A percentile compares a stretch with the other conserved stretches of the same genome.
phyloP scores from a whole-genome alignment of 805 yeast genomes.

The Yarrowia hollandica region DNA sequence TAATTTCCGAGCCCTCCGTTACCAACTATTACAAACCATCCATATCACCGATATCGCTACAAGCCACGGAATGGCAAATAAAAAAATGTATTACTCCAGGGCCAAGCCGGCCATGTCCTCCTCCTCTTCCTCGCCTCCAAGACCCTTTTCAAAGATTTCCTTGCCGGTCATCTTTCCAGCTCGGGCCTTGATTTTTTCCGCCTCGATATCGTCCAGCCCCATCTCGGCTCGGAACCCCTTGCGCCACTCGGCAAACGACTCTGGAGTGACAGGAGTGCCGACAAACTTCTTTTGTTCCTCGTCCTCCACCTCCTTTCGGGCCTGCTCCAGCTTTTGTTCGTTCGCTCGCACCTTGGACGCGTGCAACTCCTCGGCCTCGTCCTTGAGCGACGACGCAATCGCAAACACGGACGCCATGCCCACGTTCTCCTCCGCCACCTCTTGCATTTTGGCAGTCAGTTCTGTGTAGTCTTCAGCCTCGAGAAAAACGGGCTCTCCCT shows the following conservation, averaged over 20 bases:
- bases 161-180: slow-evolving; percentile 80
- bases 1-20: too few species aligned
- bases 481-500: slow-evolving; percentile 47
- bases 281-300: slow-evolving; percentile 86
- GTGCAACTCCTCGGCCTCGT: slow-evolving; percentile 71
- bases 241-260: slow-evolving; percentile 76
- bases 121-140: slow-evolving; percentile 69
- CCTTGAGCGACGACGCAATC: slow-evolving; percentile 73
- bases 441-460: slow-evolving; percentile 36
- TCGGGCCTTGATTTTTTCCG: slow-evolving; percentile 50
- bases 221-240: slow-evolving; percentile 65
- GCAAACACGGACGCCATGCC: slow-evolving; percentile 95
- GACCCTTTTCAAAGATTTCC: slow-evolving; percentile 86
- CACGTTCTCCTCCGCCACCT: slow-evolving; percentile 64
- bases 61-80: too few species aligned
- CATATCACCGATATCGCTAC: too few species aligned
- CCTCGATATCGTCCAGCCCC: slow-evolving; percentile 58
- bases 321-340: slow-evolving; percentile 61
- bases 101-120: slow-evolving; percentile 22
- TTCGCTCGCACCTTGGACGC: slow-evolving; percentile 53
- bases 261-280: slow-evolving; percentile 86
- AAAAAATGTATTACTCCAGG: too few species aligned
- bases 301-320: slow-evolving; percentile 62
- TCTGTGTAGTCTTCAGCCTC: slow-evolving; percentile 42
- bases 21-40: too few species aligned